Conservation (phyloP, 176 grass and related monocot species). For the Cenchrus americanus region DNA sequence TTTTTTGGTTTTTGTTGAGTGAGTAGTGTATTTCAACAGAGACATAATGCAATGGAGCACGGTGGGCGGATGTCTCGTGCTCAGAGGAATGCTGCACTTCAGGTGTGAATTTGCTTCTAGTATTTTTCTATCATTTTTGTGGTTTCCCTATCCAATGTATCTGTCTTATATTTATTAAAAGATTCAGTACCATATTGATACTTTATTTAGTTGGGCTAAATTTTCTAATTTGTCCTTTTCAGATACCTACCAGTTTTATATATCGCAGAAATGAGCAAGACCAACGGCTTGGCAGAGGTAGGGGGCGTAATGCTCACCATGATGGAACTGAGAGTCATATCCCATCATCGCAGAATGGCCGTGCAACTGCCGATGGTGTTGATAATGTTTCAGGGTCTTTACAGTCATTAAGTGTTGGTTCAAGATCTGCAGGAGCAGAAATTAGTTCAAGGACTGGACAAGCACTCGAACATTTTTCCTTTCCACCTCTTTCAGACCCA, state of each 20-base stretch:
- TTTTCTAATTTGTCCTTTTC: conserved; percentile 51
- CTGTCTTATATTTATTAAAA: background rate
- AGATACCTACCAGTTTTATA: conserved; percentile 98
- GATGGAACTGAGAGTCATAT: conserved; percentile 48
- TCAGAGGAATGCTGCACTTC: conserved; percentile 90
- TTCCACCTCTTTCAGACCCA: conserved; percentile 82
- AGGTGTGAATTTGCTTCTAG: conserved; percentile 49
- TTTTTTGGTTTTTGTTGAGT: background rate
- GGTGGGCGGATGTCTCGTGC: conserved; percentile 84
- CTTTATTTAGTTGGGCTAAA: conserved; percentile 1
- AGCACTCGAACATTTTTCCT: conserved; percentile 69
- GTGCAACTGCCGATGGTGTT: conserved; percentile 38
- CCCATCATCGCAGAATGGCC: conserved; percentile 48
- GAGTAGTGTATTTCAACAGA: conserved; percentile 55
- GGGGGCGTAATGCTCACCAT: conserved; percentile 55
- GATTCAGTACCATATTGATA: background rate
- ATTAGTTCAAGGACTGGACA: conserved; percentile 36
- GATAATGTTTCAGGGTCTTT: conserved; percentile 47
- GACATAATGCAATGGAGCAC: conserved; percentile 95
- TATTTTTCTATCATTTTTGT: conserved; percentile 1
- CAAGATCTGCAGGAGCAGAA: conserved; percentile 46
- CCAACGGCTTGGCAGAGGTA: conserved; percentile 77
- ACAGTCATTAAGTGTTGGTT: conserved; percentile 47
- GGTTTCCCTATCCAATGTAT: conserved; percentile 1
- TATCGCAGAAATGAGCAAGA: conserved; percentile 84